Evolutionary conservation across 2,329 filamentous ascomycete species (phyloP), one percentile per base, ranked within the genome.

Genomic region (Fusarium mexicanum): DNA sequence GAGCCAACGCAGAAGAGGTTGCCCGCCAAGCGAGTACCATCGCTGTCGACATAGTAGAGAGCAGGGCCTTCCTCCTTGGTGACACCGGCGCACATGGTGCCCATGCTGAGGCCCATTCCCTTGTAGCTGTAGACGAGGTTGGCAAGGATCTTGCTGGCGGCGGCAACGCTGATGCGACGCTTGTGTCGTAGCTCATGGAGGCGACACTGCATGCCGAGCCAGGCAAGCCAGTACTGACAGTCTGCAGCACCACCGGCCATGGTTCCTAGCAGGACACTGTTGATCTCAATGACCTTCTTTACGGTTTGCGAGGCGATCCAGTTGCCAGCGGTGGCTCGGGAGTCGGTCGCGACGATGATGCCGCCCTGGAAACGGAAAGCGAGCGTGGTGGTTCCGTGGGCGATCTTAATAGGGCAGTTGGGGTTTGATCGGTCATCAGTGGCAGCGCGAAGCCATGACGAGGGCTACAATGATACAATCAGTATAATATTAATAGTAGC

Each of bases 261-360:
- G 78, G 96, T 99, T 76, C 96, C 96, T 80, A 99, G 86, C 85
- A 99, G 89, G 84, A 92, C 93, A 85, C 89, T 94, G 88, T 98
- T 98, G 88, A 98, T 98, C 89, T 98, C 95, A 82, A 99, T 98
- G 78, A 99, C 96, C 90, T 99, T 99, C 91, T 99, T 99, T 82
- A 99, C 96, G 61, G 96, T 99, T 89, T 99, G 96, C 86, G 94
- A 97, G 76, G 96, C 96, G 85, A 99, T 99, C 96, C 96, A 99
- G 90, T 96, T 97, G 80, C 96, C 96, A 37, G 96, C 96, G 54
- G 96, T 98, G 69, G 96, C 96, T 86, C 96, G 92, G 69, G 96
- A 99, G 86, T 99, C 96, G 68, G 96, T 99, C 62, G 96, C 96
- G 60, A 99, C 96, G 81, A 99, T 97, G 86, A 99, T 98, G 82